Evolutionary conservation across 768 basidiomycete species (phyloP).

Genomic region (Mycena latifolia): DNA sequence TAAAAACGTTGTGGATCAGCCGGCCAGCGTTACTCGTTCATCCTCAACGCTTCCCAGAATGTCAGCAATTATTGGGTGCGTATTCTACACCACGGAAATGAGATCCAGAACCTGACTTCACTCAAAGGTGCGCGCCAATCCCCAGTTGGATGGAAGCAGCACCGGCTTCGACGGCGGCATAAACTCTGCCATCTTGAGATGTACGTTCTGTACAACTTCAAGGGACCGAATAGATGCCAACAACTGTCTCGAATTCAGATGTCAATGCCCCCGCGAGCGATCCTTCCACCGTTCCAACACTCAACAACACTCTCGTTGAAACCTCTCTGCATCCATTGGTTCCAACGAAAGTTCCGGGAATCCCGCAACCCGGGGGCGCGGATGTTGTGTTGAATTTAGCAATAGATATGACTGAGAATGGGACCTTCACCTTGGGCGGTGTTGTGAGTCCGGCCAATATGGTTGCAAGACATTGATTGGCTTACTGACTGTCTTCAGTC

Average conservation of each 20-base stretch:
- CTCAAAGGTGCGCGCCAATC: too few relatives aligned
- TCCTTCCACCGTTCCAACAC: conserved; percentile 21
- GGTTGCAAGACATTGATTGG: neutral
- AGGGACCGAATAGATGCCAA: too few relatives aligned
- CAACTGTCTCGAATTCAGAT: too few relatives aligned
- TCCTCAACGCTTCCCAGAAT: conserved; percentile 52
- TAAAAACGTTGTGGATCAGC: too few relatives aligned
- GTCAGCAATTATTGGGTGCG: conserved; percentile 60
- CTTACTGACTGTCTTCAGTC: conserved; percentile 15
- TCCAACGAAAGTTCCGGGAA: conserved; percentile 46
- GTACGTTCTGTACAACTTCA: too few relatives aligned
- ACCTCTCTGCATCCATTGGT: conserved; percentile 50
- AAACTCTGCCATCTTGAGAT: conserved; percentile 59
- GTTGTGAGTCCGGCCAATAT: conserved; percentile 51
- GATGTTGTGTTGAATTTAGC: conserved; percentile 53
- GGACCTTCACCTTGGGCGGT: conserved; percentile 49
- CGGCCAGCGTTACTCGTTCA: conserved; percentile 60
- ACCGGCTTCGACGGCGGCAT: conserved; percentile 50
- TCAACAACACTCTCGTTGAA: conserved; percentile 48
- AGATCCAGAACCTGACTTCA: too few relatives aligned
- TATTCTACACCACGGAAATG: too few relatives aligned
- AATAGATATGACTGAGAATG: conserved; percentile 41
- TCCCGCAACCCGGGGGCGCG: conserved; percentile 51
- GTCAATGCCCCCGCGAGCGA: conserved; percentile 42
- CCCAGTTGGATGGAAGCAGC: conserved; percentile 7